These are phyloP conservation scores for Phyllosticta paracitricarpa DNA, from an alignment of 2,329 filamentous ascomycete species.

Conservation along the genomic window DNA sequence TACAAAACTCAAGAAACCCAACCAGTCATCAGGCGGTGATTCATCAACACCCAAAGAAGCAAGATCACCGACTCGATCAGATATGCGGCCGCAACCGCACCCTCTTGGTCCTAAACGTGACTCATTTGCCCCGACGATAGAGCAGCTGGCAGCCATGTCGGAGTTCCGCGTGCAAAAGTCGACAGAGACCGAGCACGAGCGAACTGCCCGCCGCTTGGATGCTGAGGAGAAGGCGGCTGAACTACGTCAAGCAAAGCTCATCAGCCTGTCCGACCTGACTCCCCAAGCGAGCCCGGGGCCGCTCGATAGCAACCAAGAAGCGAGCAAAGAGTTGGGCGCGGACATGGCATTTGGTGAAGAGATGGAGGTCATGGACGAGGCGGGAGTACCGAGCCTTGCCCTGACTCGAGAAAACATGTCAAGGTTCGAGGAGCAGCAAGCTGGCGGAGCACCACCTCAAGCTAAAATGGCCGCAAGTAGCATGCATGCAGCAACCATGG, in stretches of 20 bases:
- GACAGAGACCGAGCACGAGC: conserved; percentile 36
- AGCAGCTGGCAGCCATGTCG: conserved; percentile 25
- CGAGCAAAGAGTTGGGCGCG: conserved; percentile 18
- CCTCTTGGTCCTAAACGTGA: not conserved
- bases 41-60: not conserved
- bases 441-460: not conserved
- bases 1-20: conserved; percentile 19
- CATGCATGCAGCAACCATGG: not conserved
- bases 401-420: conserved; percentile 22
- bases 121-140: conserved; percentile 16
- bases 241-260: conserved; percentile 45
- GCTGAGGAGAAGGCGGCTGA: conserved; percentile 46
- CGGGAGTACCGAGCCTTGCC: conserved; percentile 19
- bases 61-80: not conserved
- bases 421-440: not conserved
- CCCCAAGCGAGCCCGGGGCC: not conserved
- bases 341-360: conserved; percentile 1
- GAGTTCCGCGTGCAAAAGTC: conserved; percentile 29
- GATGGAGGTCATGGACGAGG: conserved; percentile 14
- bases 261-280: not conserved
- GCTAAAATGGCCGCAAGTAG: not conserved
- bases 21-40: conserved; percentile 19
- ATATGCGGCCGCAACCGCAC: not conserved
- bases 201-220: conserved; percentile 35
- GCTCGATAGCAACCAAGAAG: conserved; percentile 36